Evolutionary conservation across 768 basidiomycete genomes (phyloP).

Genomic region (Sporobolomyces phaffii): DNA sequence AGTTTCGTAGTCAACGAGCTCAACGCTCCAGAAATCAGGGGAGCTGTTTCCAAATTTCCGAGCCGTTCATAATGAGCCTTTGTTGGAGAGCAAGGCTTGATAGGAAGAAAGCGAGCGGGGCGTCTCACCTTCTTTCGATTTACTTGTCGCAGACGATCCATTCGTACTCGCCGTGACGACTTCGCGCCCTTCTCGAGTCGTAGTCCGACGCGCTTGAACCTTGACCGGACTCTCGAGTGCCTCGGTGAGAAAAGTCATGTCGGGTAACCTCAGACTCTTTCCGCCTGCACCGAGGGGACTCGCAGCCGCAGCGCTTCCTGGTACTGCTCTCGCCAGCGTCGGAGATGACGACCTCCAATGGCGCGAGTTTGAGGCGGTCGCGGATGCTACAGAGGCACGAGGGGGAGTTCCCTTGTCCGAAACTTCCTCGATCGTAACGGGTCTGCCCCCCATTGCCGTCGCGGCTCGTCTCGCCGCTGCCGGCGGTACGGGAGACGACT

Average conservation of each 20-base stretch:
- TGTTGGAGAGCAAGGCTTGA: too few species aligned
- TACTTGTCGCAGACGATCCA: neutral
- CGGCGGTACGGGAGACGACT: too few species aligned
- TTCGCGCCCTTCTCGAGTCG: neutral
- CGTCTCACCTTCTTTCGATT: conserved; percentile 26
- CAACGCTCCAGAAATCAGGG: conserved; percentile 25
- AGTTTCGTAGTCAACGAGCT: conserved; percentile 15
- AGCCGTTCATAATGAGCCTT: too few species aligned
- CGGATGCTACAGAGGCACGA: too few species aligned
- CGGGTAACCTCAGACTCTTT: conserved; percentile 29
- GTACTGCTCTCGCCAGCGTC: too few species aligned
- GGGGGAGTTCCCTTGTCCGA: conserved; percentile 5
- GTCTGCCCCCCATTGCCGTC: neutral
- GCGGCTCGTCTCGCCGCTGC: neutral
- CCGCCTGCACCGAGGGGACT: neutral
- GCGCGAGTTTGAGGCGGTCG: too few species aligned
- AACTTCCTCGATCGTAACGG: conserved; percentile 20
- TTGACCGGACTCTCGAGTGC: conserved; percentile 26
- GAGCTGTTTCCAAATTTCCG: conserved; percentile 27
- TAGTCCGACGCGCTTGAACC: neutral
- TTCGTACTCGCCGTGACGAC: neutral
- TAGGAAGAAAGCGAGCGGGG: too few species aligned
- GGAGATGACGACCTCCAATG: too few species aligned
- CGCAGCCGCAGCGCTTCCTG: neutral
- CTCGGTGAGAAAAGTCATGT: conserved; percentile 41